phyloP scores from a whole-genome alignment of 805 yeast genomes.

The Pichia paraexigua region DNA sequence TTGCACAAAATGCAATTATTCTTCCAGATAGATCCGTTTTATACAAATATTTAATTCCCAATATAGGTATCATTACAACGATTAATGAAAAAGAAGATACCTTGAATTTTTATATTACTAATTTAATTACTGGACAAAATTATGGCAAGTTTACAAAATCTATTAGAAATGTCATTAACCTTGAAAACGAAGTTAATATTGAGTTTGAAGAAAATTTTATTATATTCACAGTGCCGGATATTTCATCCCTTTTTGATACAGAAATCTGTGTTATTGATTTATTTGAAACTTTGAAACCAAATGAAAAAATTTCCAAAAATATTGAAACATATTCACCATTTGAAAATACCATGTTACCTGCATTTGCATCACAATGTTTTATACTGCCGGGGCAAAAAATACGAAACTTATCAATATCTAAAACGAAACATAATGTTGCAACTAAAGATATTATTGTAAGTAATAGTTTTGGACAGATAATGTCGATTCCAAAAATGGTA shows the following conservation, averaged over 20 bases:
- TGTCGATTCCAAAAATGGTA: conserved; percentile 61
- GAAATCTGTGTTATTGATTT: conserved; percentile 69
- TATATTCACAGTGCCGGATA: conserved; percentile 54
- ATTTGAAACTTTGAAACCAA: conserved; percentile 56
- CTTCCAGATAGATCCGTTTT: conserved; percentile 64
- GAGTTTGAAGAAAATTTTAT: conserved; percentile 81
- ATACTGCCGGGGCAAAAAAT: conserved; percentile 51
- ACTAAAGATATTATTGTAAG: conserved; percentile 55
- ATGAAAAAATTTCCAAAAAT: conserved; percentile 29
- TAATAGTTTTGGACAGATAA: conserved; percentile 52
- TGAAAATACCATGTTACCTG: conserved; percentile 32
- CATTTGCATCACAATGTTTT: conserved; percentile 47
- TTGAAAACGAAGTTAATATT: conserved; percentile 32
- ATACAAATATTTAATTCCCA: conserved; percentile 78
- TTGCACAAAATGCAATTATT: conserved; percentile 60
- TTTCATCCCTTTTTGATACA: conserved; percentile 34
- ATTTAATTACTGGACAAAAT: conserved; percentile 61
- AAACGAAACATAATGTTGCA: conserved; percentile 60
- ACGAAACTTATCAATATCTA: conserved; percentile 41
- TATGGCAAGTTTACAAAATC: conserved; percentile 31
- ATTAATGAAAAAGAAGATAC: background rate
- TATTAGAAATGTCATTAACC: background rate
- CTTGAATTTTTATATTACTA: conserved; percentile 47
- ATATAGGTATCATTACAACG: conserved; percentile 34
- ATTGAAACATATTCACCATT: conserved; percentile 15